A percentile compares a stretch with the other conserved stretches of the same genome.
Evolutionary conservation across 805 yeast species (phyloP).

Genomic region (Spathaspora arborariae): DNA sequence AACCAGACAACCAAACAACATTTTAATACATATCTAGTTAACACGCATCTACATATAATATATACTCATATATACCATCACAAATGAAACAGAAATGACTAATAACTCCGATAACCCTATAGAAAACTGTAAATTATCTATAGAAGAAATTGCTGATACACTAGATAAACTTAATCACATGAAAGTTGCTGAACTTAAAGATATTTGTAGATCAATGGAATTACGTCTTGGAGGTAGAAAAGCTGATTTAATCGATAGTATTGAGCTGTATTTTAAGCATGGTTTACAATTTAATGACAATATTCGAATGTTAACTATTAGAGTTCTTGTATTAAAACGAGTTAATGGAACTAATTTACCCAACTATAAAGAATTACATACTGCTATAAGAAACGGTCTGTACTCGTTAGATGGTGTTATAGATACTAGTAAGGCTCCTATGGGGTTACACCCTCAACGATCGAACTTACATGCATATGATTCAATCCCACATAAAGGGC

Average conservation of each 20-base stretch:
- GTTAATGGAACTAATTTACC: conserved; percentile 34
- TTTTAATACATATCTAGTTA: too few relatives aligned
- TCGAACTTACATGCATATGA: conserved; percentile 4
- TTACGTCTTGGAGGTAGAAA: conserved; percentile 57
- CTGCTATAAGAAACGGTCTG: conserved; percentile 27
- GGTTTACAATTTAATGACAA: conserved; percentile 39
- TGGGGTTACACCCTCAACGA: neutral
- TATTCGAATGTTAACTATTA: conserved; percentile 39
- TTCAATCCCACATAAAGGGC: conserved; percentile 23
- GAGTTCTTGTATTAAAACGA: conserved; percentile 40
- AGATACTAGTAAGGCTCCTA: neutral
- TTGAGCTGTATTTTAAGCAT: conserved; percentile 42
- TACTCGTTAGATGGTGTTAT: conserved; percentile 9
- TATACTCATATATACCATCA: neutral
- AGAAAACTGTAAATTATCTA: conserved; percentile 7
- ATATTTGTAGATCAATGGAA: conserved; percentile 46
- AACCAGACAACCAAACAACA: too few relatives aligned
- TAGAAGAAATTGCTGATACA: conserved; percentile 15
- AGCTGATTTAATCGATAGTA: conserved; percentile 53
- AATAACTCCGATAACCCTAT: neutral
- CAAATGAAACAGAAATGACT: conserved; percentile 2
- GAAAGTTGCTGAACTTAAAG: conserved; percentile 52
- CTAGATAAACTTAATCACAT: conserved; percentile 15
- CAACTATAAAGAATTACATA: conserved; percentile 24
- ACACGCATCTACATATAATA: too few relatives aligned